Evolutionary conservation across 495 filamentous ascomycete species (phyloP).

Genomic region (Choiromyces venosus): DNA sequence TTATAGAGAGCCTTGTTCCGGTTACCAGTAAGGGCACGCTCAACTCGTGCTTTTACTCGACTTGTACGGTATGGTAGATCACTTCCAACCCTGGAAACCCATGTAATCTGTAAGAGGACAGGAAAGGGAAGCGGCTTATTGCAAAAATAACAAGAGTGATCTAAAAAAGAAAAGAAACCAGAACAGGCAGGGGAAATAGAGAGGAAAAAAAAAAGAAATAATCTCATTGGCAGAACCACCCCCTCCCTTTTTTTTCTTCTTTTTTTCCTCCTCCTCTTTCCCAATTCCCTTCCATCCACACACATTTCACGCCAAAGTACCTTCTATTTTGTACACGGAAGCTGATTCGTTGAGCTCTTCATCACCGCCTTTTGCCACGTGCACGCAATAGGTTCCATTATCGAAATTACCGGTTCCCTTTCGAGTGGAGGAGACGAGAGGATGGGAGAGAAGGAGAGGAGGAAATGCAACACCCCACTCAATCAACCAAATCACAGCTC

Average conservation of each 20-base stretch:
- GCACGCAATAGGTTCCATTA: conserved; percentile 23
- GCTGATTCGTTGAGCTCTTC: conserved; percentile 22
- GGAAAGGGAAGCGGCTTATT: conserved; percentile 27
- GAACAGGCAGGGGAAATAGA: conserved; percentile 8
- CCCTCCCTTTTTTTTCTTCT: background rate
- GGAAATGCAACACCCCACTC: conserved; percentile 10
- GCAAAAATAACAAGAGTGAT: conserved; percentile 27
- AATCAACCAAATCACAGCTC: conserved; percentile 7
- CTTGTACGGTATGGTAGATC: conserved; percentile 21
- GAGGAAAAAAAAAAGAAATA: conserved; percentile 29
- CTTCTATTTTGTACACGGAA: conserved; percentile 16
- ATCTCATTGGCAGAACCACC: conserved; percentile 1
- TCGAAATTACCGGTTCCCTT: background rate
- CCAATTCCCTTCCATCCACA: conserved; percentile 17
- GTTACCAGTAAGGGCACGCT: conserved; percentile 12
- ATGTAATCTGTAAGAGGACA: conserved; percentile 3
- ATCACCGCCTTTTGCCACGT: conserved; percentile 35
- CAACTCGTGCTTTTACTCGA: conserved; percentile 11
- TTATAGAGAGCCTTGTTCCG: conserved; percentile 11
- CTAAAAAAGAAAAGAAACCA: background rate
- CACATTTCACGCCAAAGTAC: conserved; percentile 2
- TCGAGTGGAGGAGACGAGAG: conserved; percentile 7
- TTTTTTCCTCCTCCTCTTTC: background rate
- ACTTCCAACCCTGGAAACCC: conserved; percentile 30
- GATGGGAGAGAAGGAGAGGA: conserved; percentile 14